Conservation (phyloP, 2,329 filamentous ascomycete genomes). For the Pseudogymnoascus sp. region DNA sequence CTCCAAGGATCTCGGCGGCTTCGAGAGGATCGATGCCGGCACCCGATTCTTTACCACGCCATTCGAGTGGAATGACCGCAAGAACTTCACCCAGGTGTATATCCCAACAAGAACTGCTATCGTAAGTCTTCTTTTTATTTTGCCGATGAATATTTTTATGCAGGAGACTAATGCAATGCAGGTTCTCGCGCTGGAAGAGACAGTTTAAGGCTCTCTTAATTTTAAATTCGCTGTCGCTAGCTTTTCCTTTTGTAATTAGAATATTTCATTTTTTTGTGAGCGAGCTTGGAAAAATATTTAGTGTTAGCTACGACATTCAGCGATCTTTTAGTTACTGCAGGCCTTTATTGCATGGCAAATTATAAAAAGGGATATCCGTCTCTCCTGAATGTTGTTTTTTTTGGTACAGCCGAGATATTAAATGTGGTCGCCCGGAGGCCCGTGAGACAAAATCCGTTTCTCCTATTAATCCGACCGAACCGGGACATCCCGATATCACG, state of each 20-base stretch:
- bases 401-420: neutral
- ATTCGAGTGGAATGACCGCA: slow-evolving; percentile 80
- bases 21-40: slow-evolving; percentile 66
- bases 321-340: neutral
- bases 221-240: neutral
- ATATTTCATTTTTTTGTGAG: slow-evolving; percentile 5
- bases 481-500: slow-evolving; percentile 5
- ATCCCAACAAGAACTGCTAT: slow-evolving; percentile 76
- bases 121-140: slow-evolving; percentile 43
- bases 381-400: slow-evolving; percentile 7
- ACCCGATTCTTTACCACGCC: slow-evolving; percentile 89
- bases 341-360: neutral
- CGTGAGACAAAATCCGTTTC: slow-evolving; percentile 10
- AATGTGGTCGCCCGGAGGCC: neutral
- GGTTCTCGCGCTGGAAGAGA: slow-evolving; percentile 33
- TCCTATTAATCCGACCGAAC: slow-evolving; percentile 11
- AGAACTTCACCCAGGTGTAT: slow-evolving; percentile 90
- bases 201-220: slow-evolving; percentile 20
- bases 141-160: neutral
- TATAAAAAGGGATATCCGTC: neutral
- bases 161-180: slow-evolving; percentile 17
- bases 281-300: slow-evolving; percentile 7
- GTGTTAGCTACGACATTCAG: slow-evolving; percentile 9
- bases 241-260: slow-evolving; percentile 2
- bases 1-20: slow-evolving; percentile 67